Base-by-base conservation (phyloP, 768 basidiomycete species). In the Russula dissimulans region DNA sequence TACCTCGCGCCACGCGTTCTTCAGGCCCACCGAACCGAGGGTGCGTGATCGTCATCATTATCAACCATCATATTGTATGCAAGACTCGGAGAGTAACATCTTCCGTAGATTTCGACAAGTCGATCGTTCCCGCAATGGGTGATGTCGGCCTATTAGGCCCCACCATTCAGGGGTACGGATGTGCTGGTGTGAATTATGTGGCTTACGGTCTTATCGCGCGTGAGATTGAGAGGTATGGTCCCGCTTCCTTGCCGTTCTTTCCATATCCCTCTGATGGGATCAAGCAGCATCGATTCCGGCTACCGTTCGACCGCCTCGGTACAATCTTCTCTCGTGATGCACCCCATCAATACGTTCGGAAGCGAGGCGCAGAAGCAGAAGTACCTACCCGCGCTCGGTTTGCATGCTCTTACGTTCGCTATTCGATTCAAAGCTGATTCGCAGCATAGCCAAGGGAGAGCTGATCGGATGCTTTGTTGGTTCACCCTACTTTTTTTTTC, bases 281-380 rank as follows among this genome's bases (percentile, higher is more conserved):
- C 41, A 18, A 54, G 0, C 66, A 93, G 95, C 63, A 85, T 98
- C 42, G 95, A 99, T 70, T 97, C 95, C 3, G 95, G 95, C 0
- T 98, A 97, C 69, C 89, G 95, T 29, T 95, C 91, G 5, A 95
- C 86, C 4, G 85, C 93, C 63, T 97, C 94, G 17, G 95, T 98
- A 3, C 95, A 98, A 71, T 92, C 90, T 0, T 95, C 92, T 18
- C 82, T 99, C 31, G 92, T 95, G 12, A 99, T 99, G 95, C 91
- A 95, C 69, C 94, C 87, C 9, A 90, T 92, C 66, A 74, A 89
- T 69, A 85, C 89, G 67, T 97, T 94, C 70, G 95, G 95, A 2
- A 82, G 86, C 0, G 86, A 93, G 36, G 84, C 81, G 36, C 93
- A 97, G 73, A 95, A 94, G 75, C 87, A 92, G 67, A 88, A 86